Evolutionary conservation across 2,329 filamentous ascomycete genomes (phyloP).

Genomic region (Cordyceps tenuipes): DNA sequence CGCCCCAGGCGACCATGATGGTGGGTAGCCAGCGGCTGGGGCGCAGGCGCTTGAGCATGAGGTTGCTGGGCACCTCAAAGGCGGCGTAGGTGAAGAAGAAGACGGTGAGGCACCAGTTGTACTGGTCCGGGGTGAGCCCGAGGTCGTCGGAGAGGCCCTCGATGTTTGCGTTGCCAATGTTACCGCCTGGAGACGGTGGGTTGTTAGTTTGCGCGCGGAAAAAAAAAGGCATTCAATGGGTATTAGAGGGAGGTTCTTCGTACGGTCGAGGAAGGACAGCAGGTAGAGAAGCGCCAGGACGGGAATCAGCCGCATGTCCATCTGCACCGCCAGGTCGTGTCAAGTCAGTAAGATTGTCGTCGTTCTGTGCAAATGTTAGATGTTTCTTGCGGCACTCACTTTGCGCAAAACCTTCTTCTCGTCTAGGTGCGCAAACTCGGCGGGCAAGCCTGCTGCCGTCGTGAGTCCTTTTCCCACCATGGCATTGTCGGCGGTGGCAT

Average conservation of each 20-base stretch:
- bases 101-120: conserved; percentile 32
- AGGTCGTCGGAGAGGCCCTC: conserved; percentile 17
- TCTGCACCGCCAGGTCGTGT: conserved; percentile 20
- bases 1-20: conserved; percentile 53
- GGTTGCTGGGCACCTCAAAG: conserved; percentile 66
- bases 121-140: conserved; percentile 16
- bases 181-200: conserved; percentile 4
- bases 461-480: not conserved
- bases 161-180: conserved; percentile 15
- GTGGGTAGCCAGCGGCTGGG: conserved; percentile 67
- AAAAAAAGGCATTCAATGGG: not conserved
- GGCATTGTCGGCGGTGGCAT: not conserved
- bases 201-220: not conserved
- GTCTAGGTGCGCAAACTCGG: conserved; percentile 29
- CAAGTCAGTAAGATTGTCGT: not conserved
- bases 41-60: conserved; percentile 64
- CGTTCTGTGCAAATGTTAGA: not conserved
- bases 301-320: conserved; percentile 39
- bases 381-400: conserved; percentile 16
- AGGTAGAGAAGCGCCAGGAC: conserved; percentile 56
- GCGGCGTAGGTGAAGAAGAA: conserved; percentile 32
- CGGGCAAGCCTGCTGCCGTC: not conserved
- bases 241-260: not conserved
- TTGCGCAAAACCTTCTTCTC: conserved; percentile 47
- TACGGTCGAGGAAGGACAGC: conserved; percentile 53